These are phyloP conservation scores for Pythium scleroteichum DNA, from an alignment of 352 stramenopile species.

Conservation along the genomic window DNA sequence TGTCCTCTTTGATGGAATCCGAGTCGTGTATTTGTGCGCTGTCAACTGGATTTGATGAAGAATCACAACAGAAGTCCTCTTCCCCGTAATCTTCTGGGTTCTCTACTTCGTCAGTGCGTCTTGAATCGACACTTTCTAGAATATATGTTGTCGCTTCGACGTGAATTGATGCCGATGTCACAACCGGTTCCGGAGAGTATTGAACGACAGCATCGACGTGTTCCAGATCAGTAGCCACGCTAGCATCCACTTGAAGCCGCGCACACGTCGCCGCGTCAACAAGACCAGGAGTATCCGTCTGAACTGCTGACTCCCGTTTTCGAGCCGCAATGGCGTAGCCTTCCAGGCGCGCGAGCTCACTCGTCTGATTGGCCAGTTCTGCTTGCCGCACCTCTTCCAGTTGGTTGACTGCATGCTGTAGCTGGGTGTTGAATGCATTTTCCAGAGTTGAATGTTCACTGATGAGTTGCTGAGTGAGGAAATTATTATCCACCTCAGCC, in stretches of 20 bases:
- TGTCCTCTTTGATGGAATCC: too few relatives aligned
- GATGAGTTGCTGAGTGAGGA: constrained; percentile 43
- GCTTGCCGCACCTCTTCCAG: constrained; percentile 38
- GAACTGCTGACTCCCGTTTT: constrained; percentile 44
- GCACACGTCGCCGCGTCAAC: constrained; percentile 47
- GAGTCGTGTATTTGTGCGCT: too few relatives aligned
- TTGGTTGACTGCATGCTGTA: constrained; percentile 42
- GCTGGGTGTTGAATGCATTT: constrained; percentile 51
- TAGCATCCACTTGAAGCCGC: constrained; percentile 36
- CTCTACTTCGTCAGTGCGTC: too few relatives aligned
- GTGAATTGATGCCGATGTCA: too few relatives aligned
- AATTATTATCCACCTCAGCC: constrained; percentile 59
- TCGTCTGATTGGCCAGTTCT: constrained; percentile 31
- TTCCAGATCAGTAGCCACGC: constrained; percentile 29
- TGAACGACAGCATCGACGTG: constrained; percentile 21
- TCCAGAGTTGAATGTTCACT: constrained; percentile 50
- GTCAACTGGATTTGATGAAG: too few relatives aligned
- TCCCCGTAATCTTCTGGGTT: too few relatives aligned
- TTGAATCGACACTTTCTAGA: too few relatives aligned
- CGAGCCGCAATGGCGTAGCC: constrained; percentile 32
- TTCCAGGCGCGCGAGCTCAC: constrained; percentile 16
- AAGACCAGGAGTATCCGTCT: constrained; percentile 42
- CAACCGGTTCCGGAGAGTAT: neutral
- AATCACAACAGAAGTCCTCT: too few relatives aligned
- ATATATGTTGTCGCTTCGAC: too few relatives aligned